These are phyloP conservation scores for Psilocybe subaeruginosa DNA, from an alignment of 768 basidiomycete species.

Conservation along the genomic window DNA sequence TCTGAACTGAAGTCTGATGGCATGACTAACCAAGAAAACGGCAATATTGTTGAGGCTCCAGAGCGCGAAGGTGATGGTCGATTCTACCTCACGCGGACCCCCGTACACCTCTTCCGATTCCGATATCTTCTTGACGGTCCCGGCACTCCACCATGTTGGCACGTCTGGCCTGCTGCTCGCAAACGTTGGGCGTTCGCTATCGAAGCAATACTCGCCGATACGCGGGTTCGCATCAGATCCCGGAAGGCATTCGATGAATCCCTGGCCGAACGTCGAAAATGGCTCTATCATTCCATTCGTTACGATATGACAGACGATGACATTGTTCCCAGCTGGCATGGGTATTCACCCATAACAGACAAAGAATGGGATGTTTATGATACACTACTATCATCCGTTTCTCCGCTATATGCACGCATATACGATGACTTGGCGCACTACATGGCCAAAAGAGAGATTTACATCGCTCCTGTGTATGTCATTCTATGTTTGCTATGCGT, in stretches of 20 bases:
- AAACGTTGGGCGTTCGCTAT: constrained; percentile 18
- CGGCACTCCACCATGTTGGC: constrained; percentile 1
- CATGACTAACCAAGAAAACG: neutral
- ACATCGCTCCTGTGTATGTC: neutral
- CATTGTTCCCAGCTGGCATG: neutral
- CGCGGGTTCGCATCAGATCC: constrained; percentile 1
- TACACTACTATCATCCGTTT: neutral
- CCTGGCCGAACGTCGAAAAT: constrained; percentile 12
- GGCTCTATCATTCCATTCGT: constrained; percentile 8
- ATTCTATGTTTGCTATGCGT: neutral
- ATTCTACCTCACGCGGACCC: constrained; percentile 15
- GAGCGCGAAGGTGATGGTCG: neutral
- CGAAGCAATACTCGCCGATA: constrained; percentile 8
- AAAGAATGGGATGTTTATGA: constrained; percentile 8
- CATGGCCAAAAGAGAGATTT: constrained; percentile 3
- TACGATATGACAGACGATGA: neutral
- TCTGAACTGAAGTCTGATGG: neutral
- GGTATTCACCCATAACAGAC: neutral
- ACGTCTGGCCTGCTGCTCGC: constrained; percentile 2
- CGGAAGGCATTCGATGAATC: neutral
- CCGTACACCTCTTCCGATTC: constrained; percentile 11
- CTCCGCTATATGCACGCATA: constrained; percentile 5
- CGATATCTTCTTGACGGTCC: constrained; percentile 10
- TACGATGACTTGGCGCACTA: constrained; percentile 8
- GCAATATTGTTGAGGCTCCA: neutral